Evolutionary conservation across 1,284 basidiomycete genomes (phyloP), one percentile per base, ranked within the genome.

Genomic region (Marasmius tenuissimus): DNA sequence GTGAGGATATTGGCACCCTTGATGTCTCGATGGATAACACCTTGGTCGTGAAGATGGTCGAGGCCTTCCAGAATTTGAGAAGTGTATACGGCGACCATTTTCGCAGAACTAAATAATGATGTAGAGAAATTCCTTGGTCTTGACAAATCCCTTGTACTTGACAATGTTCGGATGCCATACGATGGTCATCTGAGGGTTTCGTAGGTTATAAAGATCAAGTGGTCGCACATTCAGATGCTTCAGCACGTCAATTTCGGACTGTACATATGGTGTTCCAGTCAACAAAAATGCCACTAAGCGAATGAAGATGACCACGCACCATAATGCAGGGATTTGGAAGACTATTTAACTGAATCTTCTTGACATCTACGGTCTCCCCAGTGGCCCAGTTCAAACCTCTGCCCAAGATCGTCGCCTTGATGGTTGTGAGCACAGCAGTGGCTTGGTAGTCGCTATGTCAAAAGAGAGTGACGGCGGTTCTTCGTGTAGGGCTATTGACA

Each of bases 241-340:
- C 68, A 99, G 85, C 62, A 99, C 80, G 75, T 98, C 94, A 69
- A 99, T 99, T 80, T 99, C 97, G 64, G 92, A 94, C 94, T 96
- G 70, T 34, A 45, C 9, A 22, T 3, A 18, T 57, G 37, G 45
- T 45, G 54, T 40, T 56, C 62, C 53, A 63, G 11, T 48, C 4
- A 16, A 8, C 12, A n/a, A 34, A 8, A 18, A 9, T 33, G 37
- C n/a, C 14, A 27, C 59, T 55, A 65, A 49, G 14, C 65, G n/a
- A 61, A 58, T 49, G 42, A 27, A 2, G 4, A 27, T 27, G 27
- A 27, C 27, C 27, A 79, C 86, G 68, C 70, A 93, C 94, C 97
- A 98, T 98, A 72, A 99, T 98, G n/a, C n/a, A n/a, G n/a, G n/a
- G n/a, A n/a, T n/a, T 93, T 1, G 96, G 94, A 61, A 99, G 96